Conservation (phyloP, 31 red algal species). For the Pterothamnion heteromorphum region DNA sequence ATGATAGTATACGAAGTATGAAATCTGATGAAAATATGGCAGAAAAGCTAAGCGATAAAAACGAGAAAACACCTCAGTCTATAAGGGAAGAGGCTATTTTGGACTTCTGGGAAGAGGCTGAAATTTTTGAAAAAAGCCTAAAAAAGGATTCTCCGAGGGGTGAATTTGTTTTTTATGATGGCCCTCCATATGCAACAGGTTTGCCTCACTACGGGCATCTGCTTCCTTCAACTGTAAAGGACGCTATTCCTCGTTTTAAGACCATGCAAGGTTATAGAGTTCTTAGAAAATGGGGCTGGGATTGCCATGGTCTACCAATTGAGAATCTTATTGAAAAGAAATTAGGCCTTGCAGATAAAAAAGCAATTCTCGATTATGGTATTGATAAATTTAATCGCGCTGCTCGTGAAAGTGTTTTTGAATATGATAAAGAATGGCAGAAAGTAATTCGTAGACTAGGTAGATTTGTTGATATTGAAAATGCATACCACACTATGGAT, state of each 20-base stretch:
- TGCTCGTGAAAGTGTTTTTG: neutral
- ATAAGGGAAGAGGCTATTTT: constrained; percentile 6
- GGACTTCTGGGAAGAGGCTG: constrained; percentile 28
- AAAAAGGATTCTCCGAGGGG: neutral
- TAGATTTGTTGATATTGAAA: constrained; percentile 22
- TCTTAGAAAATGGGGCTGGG: constrained; percentile 34
- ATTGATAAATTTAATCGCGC: constrained; percentile 13
- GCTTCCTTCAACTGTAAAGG: neutral
- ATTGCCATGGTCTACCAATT: constrained; percentile 26
- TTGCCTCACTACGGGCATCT: neutral
- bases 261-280: constrained; percentile 31
- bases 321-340: constrained; percentile 28
- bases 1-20: neutral
- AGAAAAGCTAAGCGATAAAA: neutral
- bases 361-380: neutral
- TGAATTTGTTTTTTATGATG: constrained; percentile 41
- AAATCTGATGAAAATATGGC: neutral
- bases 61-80: neutral
- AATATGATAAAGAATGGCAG: constrained; percentile 11
- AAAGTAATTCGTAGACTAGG: neutral
- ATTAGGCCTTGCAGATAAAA: neutral
- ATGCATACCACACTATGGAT: neutral
- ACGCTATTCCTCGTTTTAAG: constrained; percentile 5
- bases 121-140: constrained; percentile 26
- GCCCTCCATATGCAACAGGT: constrained; percentile 32